Evolutionary conservation across 257 asterid species (phyloP).

Genomic region (Salvia rosmarinus): DNA sequence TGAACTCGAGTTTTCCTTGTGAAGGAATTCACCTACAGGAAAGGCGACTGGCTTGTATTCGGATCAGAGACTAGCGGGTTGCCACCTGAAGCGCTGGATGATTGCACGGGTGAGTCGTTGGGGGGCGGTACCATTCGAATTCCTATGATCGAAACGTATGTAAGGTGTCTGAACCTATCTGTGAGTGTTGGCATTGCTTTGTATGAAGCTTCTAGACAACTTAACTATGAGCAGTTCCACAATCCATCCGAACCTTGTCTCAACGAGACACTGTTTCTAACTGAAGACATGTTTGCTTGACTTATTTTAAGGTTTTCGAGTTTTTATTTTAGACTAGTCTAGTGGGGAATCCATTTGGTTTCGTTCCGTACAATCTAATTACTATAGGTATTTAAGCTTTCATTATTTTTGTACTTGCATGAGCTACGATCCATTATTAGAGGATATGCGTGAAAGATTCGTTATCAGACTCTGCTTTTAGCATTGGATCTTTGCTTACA

Average conservation of each 20-base stretch:
- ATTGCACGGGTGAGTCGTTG: conserved; percentile 58
- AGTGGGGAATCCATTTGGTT: no score
- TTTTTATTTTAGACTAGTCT: background rate
- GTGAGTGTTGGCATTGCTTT: conserved; percentile 93
- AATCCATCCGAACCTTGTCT: conserved; percentile 49
- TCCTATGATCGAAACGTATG: conserved; percentile 94
- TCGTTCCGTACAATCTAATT: background rate
- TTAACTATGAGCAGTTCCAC: conserved; percentile 78
- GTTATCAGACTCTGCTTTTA: no score
- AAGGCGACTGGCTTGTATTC: conserved; percentile 96
- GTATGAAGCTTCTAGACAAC: conserved; percentile 91
- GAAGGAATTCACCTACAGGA: conserved; percentile 84
- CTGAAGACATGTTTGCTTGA: conserved; percentile 83
- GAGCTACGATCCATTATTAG: no score
- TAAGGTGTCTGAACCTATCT: conserved; percentile 88
- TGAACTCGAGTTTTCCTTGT: conserved; percentile 10
- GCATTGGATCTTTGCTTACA: no score
- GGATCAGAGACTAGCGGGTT: conserved; percentile 91
- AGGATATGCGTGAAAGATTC: no score
- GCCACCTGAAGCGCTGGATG: conserved; percentile 78
- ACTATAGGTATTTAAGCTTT: background rate
- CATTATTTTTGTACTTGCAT: background rate
- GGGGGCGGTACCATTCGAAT: conserved; percentile 85
- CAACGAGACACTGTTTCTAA: conserved; percentile 46
- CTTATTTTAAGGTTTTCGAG: background rate